Conservation (phyloP, 2,329 filamentous ascomycete genomes). For the Pseudopithomyces chartarum region DNA sequence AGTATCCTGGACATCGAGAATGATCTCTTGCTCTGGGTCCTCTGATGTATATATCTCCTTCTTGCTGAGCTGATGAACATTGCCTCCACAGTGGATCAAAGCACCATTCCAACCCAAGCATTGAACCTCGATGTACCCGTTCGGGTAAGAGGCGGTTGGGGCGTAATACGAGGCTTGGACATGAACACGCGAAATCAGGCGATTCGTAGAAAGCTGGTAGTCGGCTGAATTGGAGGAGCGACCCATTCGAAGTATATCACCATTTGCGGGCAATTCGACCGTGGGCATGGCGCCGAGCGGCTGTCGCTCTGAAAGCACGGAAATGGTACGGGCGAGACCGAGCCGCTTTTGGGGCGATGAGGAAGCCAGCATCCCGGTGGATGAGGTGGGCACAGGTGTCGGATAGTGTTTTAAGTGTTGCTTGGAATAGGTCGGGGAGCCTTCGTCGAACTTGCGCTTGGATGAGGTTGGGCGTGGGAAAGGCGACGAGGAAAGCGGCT, state of each 20-base stretch:
- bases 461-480: constrained; percentile 65
- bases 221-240: constrained; percentile 95
- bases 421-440: constrained; percentile 51
- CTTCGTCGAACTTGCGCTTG: constrained; percentile 68
- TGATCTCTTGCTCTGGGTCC: constrained; percentile 85
- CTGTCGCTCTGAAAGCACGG: constrained; percentile 72
- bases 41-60: constrained; percentile 89
- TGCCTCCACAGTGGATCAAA: constrained; percentile 88
- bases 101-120: constrained; percentile 97
- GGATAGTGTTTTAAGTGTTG: constrained; percentile 75
- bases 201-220: constrained; percentile 90
- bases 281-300: constrained; percentile 85
- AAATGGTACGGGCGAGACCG: constrained; percentile 62
- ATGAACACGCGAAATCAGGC: constrained; percentile 90
- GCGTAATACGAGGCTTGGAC: constrained; percentile 85
- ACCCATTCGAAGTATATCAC: constrained; percentile 84
- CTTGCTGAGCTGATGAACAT: constrained; percentile 83
- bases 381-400: constrained; percentile 91
- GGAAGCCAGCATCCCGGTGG: constrained; percentile 86
- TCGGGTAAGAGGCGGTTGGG: constrained; percentile 68
- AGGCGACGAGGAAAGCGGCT: constrained; percentile 78
- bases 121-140: constrained; percentile 81
- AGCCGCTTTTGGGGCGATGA: constrained; percentile 66
- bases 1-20: constrained; percentile 92
- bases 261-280: constrained; percentile 78